These are phyloP conservation scores for Oryza meridionalis DNA, from an alignment of 176 grass and related monocot genomes.

Conservation along the genomic window DNA sequence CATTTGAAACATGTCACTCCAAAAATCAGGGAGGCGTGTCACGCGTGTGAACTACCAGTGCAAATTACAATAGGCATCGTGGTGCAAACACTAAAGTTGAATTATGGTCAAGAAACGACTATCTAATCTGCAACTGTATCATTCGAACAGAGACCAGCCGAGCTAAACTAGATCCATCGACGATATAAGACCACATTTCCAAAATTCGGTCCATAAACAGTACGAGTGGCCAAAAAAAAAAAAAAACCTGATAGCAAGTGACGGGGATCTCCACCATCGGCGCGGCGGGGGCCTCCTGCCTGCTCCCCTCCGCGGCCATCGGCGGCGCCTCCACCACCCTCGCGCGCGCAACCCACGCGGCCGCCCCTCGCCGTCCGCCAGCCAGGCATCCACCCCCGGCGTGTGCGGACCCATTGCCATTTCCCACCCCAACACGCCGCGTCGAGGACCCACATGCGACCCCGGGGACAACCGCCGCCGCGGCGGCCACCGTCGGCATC, in stretches of 20 bases:
- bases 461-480: conserved; percentile 33
- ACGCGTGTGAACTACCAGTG: not conserved
- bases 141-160: not conserved
- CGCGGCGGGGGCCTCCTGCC: conserved; percentile 34
- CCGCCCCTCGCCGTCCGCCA: conserved; percentile 25
- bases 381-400: conserved; percentile 5
- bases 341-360: conserved; percentile 29
- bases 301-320: conserved; percentile 42
- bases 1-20: conserved; percentile 26
- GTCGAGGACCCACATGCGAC: conserved; percentile 35
- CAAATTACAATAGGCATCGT: not conserved
- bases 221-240: not conserved
- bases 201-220: conserved; percentile 24
- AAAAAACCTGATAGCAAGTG: conserved; percentile 87
- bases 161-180: conserved; percentile 16
- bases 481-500: conserved; percentile 48
- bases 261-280: conserved; percentile 84
- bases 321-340: conserved; percentile 48
- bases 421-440: conserved; percentile 37
- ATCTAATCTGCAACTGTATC: not conserved
- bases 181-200: not conserved
- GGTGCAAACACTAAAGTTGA: not conserved
- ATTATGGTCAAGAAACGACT: not conserved
- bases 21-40: not conserved
- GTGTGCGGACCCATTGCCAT: conserved; percentile 28